Base-by-base conservation (phyloP, 257 asterid genomes). In the Marsdenia floribunda region DNA sequence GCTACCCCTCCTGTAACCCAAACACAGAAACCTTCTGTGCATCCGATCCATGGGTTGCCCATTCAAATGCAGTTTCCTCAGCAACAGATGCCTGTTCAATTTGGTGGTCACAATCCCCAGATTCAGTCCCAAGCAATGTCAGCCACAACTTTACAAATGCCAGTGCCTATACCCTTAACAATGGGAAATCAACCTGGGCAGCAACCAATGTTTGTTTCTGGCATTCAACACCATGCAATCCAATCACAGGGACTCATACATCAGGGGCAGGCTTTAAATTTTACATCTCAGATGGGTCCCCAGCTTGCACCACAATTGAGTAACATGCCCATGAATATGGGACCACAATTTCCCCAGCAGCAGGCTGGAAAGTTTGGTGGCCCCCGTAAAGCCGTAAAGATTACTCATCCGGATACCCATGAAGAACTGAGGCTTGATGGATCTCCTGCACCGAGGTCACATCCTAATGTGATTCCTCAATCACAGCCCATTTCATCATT, bases 381-480 rank as follows among this genome's bases (percentile, higher is more conserved):
- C 76, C 73, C 86, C 50, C 92, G 93, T 60, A 95, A 88, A 84
- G 67, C 90, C 66, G 96, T 92, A 79, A 95, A 95, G 88, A 92
- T 95, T 68, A 92, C 96, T 58, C 93, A 95, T 79, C 98, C 97
- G 24, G 93, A 89, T 0, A 92, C 98, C 75, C 92, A 87, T 76
- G 98, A 92, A 80, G 99, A 92, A 73, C 75, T 94, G 90, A 94
- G 87, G 88, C 92, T 92, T 75, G 97, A 92, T 64, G 83, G 85
- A 22, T 82, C 92, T 37, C 78, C 84, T 15, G 90, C 76, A 69
- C 83, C 83, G 22, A 89, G 91, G 85, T 78, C 88, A 53, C 89
- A 88, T 80, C 80, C 90, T 79, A 83, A 70, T 78, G 82, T 79
- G 85, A 85, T 82, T 74, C 82, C 94, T 85, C 96, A 86, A 42